phyloP scores from a whole-genome alignment of 1,284 basidiomycete genomes.

The Naganishia liquefaciens region DNA sequence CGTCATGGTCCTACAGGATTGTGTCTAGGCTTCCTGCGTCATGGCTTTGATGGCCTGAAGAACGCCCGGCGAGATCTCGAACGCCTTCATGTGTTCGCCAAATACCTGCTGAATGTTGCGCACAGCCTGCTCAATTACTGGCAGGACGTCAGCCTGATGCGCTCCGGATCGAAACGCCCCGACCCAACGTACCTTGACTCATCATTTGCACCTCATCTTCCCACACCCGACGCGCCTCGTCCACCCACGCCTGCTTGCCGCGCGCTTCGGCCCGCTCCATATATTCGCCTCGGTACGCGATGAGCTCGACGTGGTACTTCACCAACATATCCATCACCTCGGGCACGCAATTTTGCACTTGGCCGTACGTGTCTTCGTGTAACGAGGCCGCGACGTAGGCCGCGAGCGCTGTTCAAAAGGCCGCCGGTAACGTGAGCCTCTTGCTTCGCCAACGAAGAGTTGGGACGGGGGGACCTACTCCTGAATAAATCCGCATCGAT shows the following conservation, averaged over 20 bases:
- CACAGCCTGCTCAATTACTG: conserved; percentile 70
- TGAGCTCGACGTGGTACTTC: conserved; percentile 65
- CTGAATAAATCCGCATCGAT: conserved; percentile 63
- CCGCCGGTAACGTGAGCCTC: too few species aligned
- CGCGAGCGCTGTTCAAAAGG: conserved; percentile 72
- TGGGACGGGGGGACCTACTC: conserved; percentile 55
- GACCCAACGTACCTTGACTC: conserved; percentile 62
- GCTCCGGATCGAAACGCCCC: background rate
- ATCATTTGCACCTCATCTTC: conserved; percentile 62
- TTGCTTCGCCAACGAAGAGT: too few species aligned
- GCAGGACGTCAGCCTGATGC: conserved; percentile 11
- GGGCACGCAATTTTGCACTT: conserved; percentile 78
- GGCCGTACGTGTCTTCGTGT: conserved; percentile 74
- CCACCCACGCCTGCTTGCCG: conserved; percentile 33
- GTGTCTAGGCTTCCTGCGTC: conserved; percentile 56
- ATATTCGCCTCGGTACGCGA: conserved; percentile 63
- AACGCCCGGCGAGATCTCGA: conserved; percentile 69
- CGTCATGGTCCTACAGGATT: background rate
- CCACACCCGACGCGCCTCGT: conserved; percentile 34
- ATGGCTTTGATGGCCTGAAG: conserved; percentile 69
- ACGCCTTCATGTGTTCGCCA: conserved; percentile 69
- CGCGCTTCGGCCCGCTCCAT: conserved; percentile 52
- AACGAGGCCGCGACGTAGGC: conserved; percentile 70
- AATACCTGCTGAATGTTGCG: conserved; percentile 70
- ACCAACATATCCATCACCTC: conserved; percentile 73